Base-by-base conservation (phyloP, 495 filamentous ascomycete genomes). In the Xylaria longipes region DNA sequence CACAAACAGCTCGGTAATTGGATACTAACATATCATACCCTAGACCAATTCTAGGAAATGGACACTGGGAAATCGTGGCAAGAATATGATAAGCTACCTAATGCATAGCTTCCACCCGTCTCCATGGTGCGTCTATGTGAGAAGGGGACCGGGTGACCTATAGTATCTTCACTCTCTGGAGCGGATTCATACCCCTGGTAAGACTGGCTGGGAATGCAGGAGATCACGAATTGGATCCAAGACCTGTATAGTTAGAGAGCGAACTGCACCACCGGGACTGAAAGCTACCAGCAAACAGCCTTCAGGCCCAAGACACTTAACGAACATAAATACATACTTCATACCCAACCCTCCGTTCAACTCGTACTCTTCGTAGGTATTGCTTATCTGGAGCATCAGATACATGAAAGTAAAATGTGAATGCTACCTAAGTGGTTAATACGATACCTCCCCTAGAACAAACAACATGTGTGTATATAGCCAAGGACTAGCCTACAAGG, bases 21-120 rank as follows among this genome's bases (percentile, higher is more conserved):
- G 39, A 45, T 60, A 25, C 66, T 68, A 68, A 68, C 52, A 35
- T 43, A 20, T 29, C n/a, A 5, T 35, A n/a, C 14, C 5, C 41
- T 12, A 67, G 65, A 67, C 46, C 65, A 67, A 67, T 67, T 67
- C 25, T 67, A 67, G 35, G 31, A n/a, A 35, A 56, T 27, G 8
- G 14, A 27, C n/a, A 31, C 31, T 29, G 29, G 48, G 39, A 31
- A 52, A 22, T 2, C 17, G 17, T 29, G 17, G 31, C 63, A 66
- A 52, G 17, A 37, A 25, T 15, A 25, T 52, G 45, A 52, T 6
- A 37, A 66, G 63, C 37, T 29, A 31, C 2, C 15, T 12, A 11
- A 31, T 9, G 1, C 37, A 62, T 41, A 6, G 61, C 27, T 33
- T 25, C 41, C 14, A 22, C 39, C 33, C 27, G 25, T 64, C 39